phyloP scores from a whole-genome alignment of 352 stramenopile species.

The Pythium pyrilobum region DNA sequence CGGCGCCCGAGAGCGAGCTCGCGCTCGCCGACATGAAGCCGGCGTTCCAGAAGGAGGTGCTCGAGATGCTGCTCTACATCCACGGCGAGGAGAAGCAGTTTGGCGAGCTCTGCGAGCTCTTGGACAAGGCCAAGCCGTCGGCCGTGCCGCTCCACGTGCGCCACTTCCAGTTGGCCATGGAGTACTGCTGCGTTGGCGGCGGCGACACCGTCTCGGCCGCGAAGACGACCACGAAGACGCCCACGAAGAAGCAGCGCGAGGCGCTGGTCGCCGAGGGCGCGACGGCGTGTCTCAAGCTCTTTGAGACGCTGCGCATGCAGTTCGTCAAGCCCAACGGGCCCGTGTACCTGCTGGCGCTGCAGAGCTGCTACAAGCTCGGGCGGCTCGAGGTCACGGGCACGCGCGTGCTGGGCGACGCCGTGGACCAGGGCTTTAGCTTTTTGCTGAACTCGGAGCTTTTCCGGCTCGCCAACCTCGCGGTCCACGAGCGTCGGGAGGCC shows the following conservation, averaged over 20 bases:
- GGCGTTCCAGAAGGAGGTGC: slow-evolving; percentile 54
- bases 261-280: slow-evolving; percentile 24
- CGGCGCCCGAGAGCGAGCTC: slow-evolving; percentile 29
- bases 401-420: slow-evolving; percentile 44
- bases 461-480: slow-evolving; percentile 11
- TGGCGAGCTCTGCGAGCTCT: slow-evolving; percentile 36
- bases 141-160: slow-evolving; percentile 46
- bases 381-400: slow-evolving; percentile 43
- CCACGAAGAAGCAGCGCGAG: slow-evolving; percentile 11
- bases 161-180: slow-evolving; percentile 70
- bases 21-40: slow-evolving; percentile 45
- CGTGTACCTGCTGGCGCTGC: slow-evolving; percentile 67
- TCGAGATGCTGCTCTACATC: slow-evolving; percentile 70
- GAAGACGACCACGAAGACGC: slow-evolving; percentile 15
- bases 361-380: slow-evolving; percentile 48
- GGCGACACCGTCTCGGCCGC: neutral
- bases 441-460: slow-evolving; percentile 21
- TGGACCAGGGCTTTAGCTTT: slow-evolving; percentile 43
- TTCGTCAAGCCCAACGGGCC: slow-evolving; percentile 75
- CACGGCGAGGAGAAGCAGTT: slow-evolving; percentile 51
- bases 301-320: slow-evolving; percentile 63
- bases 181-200: slow-evolving; percentile 33
- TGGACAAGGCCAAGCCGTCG: slow-evolving; percentile 35
- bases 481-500: slow-evolving; percentile 7
- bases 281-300: slow-evolving; percentile 56